Evolutionary conservation across 768 basidiomycete genomes (phyloP).

Genomic region (Tricholoma flavovirens): DNA sequence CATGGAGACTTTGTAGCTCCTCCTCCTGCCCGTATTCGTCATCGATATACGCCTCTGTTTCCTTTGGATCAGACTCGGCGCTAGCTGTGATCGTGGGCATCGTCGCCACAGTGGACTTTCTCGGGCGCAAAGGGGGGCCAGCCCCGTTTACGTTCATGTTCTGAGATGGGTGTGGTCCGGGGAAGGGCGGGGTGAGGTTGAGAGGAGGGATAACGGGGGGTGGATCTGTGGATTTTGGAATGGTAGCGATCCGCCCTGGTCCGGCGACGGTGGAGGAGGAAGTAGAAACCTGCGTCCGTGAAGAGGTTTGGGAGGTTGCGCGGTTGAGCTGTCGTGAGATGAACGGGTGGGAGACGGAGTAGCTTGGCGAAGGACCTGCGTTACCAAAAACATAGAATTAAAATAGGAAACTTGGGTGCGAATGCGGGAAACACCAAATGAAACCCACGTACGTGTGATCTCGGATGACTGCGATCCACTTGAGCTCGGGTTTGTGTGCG

Average conservation of each 20-base stretch:
- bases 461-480: conserved; percentile 34
- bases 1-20: conserved; percentile 43
- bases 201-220: conserved; percentile 51
- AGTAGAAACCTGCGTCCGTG: conserved; percentile 48
- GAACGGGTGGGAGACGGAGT: conserved; percentile 44
- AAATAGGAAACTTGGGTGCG: no score
- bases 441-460: conserved; percentile 31
- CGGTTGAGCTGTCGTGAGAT: conserved; percentile 61
- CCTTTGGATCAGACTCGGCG: conserved; percentile 22
- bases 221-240: conserved; percentile 1
- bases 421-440: background rate
- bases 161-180: conserved; percentile 30
- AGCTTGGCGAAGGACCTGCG: conserved; percentile 44
- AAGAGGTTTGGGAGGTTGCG: conserved; percentile 59
- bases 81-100: conserved; percentile 40
- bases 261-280: conserved; percentile 19
- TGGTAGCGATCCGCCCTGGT: background rate
- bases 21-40: conserved; percentile 26
- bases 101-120: conserved; percentile 20
- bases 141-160: conserved; percentile 10
- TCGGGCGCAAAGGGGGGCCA: conserved; percentile 24
- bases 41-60: conserved; percentile 16
- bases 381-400: background rate
- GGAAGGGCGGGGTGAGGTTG: conserved; percentile 52
- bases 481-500: conserved; percentile 23